Percentiles rank a stretch among this genome's conserved stretches.
Conservation (phyloP, 768 basidiomycete genomes). For the Saitozyma sp. region DNA sequence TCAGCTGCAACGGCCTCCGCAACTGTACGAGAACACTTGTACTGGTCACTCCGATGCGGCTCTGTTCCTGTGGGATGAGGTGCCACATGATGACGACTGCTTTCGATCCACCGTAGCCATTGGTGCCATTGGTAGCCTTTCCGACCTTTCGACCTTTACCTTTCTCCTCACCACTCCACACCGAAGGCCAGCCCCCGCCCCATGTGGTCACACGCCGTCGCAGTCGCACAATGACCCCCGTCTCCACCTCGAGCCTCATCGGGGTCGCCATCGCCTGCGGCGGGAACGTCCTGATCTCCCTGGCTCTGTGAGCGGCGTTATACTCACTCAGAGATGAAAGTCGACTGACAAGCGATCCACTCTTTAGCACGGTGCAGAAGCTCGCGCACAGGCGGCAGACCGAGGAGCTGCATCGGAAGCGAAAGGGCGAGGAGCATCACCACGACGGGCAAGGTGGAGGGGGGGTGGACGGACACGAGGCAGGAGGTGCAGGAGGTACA, state of each 20-base stretch:
- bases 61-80: too few species aligned
- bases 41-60: too few species aligned
- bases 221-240: background rate
- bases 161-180: too few species aligned
- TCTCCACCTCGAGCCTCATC: constrained; percentile 54
- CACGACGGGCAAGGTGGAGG: constrained; percentile 3
- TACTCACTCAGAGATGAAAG: background rate
- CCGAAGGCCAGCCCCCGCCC: too few species aligned
- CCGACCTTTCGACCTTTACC: too few species aligned
- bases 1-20: too few species aligned
- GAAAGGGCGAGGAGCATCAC: background rate
- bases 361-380: constrained; percentile 73
- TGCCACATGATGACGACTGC: too few species aligned
- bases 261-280: constrained; percentile 80
- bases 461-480: background rate
- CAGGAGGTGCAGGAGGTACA: background rate
- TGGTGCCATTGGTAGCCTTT: too few species aligned
- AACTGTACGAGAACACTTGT: too few species aligned
- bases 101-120: too few species aligned
- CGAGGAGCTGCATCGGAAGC: constrained; percentile 10
- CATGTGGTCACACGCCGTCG: too few species aligned
- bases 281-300: constrained; percentile 83
- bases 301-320: constrained; percentile 63
- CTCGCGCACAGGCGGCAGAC: constrained; percentile 75
- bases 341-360: background rate